These are phyloP conservation scores for Aurantiochytrium sp. DNA, from an alignment of 108 stramenopile species.

Conservation along the genomic window DNA sequence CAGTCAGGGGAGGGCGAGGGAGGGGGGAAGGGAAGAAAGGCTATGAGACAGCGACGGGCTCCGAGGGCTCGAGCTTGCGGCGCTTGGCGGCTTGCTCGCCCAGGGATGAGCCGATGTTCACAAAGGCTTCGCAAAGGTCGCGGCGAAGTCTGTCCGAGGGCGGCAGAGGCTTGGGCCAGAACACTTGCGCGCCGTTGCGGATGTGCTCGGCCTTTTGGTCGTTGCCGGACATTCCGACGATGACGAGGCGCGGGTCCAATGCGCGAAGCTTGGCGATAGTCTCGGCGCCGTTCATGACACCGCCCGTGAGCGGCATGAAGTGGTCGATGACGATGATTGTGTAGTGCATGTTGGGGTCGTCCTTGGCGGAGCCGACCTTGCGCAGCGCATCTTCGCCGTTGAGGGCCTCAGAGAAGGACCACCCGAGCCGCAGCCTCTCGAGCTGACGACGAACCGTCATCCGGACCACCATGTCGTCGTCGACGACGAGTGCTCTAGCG, in stretches of 20 bases:
- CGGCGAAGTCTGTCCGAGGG: neutral
- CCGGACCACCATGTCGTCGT: neutral
- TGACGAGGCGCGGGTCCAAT: neutral
- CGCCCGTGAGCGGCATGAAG: neutral
- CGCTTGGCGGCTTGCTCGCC: too few species aligned
- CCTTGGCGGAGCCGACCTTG: neutral
- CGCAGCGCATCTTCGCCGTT: constrained; percentile 3
- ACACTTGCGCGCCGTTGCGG: neutral
- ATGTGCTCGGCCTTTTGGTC: constrained; percentile 6
- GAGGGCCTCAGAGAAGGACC: neutral
- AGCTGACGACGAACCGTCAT: neutral
- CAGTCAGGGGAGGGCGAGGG: too few species aligned
- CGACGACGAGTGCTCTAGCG: neutral
- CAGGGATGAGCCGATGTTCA: too few species aligned
- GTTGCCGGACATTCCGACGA: neutral
- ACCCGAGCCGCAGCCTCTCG: neutral
- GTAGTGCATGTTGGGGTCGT: neutral
- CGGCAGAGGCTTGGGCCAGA: constrained; percentile 12
- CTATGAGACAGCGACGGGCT: too few species aligned
- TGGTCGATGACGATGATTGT: neutral
- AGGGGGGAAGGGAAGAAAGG: too few species aligned
- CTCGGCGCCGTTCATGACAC: neutral
- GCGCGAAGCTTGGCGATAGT: neutral
- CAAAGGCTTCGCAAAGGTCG: neutral
- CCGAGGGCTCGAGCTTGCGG: too few species aligned